Base-by-base conservation (phyloP, 2,329 filamentous ascomycete genomes). In the Bipolaris bicolor region DNA sequence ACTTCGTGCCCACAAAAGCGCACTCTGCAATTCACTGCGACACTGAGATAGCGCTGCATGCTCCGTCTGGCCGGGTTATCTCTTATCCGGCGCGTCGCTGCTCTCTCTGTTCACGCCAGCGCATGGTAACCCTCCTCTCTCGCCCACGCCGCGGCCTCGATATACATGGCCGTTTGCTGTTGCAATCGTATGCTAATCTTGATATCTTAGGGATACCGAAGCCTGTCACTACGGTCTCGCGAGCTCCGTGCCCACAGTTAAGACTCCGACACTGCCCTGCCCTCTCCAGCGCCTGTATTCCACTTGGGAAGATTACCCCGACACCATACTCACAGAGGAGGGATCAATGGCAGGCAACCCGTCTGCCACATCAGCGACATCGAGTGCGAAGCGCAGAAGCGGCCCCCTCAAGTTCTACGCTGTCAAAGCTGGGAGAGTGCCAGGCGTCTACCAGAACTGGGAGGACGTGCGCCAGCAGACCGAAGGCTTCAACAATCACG, bases 371-470 rank as follows among this genome's bases (percentile, higher is more conserved):
- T 68, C 67, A 50, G 70, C 62, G 20, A 67, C 76, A 20, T 77
- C 76, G 22, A 79, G 77, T 31, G 58, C 57, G 11, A 88, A 88
- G 70, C 80, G 85, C 57, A 88, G 87, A 72, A 78, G 84, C 61
- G 64, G 70, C 2, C 76, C 79, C 2, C 78, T 78, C 26, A 88
- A 87, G 66, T 88, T 85, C 71, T 90, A 89, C 69, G 86, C 86
- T 7, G 87, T 90, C 40, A 84, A 83, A 60, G 77, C 77, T 15
- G 87, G 87, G 13, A 83, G 82, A 61, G 78, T 76, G 41, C 86
- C 87, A 4, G 87, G 86, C 9, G 81, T 90, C 47, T 89, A 89
- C 69, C 80, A 84, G 68, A 83, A 80, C 54, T 89, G 86, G 86
- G 75, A 77, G 41, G 86, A 89, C 60, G 88, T 85, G 66, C 77